These are phyloP conservation scores for Fusarium dlaminii DNA, from an alignment of 2,329 filamentous ascomycete genomes.

Conservation along the genomic window DNA sequence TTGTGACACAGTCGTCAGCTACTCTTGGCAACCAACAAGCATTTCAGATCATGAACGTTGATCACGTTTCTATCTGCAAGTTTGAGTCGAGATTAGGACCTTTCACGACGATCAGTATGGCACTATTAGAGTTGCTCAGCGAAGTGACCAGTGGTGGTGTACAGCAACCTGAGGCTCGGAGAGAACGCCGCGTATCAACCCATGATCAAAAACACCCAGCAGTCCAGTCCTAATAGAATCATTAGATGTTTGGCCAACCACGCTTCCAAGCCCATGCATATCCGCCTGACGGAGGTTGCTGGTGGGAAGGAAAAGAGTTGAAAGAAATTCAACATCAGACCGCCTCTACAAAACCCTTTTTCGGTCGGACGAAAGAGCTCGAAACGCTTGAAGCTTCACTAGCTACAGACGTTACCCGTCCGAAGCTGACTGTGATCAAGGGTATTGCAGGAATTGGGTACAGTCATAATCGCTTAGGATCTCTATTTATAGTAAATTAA, in stretches of 20 bases:
- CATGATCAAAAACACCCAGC: background rate
- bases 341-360: rapidly evolving
- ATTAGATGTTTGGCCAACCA: background rate
- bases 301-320: background rate
- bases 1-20: rapidly evolving
- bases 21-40: rapidly evolving
- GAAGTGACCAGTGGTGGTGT: rapidly evolving
- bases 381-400: no score
- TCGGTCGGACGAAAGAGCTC: background rate
- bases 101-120: rapidly evolving
- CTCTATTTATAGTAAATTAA: no score
- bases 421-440: no score
- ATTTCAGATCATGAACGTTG: background rate
- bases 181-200: background rate
- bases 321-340: rapidly evolving
- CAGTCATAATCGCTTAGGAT: no score
- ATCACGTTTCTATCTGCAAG: background rate
- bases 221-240: background rate
- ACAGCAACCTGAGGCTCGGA: rapidly evolving
- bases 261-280: background rate
- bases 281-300: background rate
- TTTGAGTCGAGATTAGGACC: rapidly evolving
- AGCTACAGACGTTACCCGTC: no score
- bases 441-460: no score
- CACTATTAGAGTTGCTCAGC: rapidly evolving